These are phyloP conservation scores for Rhizophagus clarus DNA, from an alignment of 192 early-diverging fungal species.

Conservation along the genomic window DNA sequence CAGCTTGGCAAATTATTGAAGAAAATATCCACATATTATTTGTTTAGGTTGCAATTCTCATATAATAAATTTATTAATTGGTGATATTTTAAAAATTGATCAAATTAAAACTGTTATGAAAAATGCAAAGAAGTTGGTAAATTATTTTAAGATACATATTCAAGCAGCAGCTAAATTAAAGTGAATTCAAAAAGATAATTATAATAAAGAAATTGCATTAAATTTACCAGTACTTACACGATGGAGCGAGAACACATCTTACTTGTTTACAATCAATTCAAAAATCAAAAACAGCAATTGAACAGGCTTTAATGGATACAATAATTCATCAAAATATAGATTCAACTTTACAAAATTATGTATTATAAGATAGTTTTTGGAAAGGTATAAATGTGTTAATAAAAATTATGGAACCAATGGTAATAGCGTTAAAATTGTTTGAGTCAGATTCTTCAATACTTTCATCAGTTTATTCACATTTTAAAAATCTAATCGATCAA, in stretches of 20 bases:
- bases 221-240: not conserved
- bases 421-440: slow-evolving; percentile 3
- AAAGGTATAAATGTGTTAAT: not conserved
- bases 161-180: not conserved
- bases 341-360: not conserved
- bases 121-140: not conserved
- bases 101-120: slow-evolving; percentile 1
- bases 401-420: not conserved
- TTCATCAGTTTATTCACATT: not conserved
- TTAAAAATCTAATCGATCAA: not conserved
- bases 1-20: not conserved
- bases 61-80: slow-evolving; percentile 6
- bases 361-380: not conserved
- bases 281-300: not conserved
- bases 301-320: not conserved
- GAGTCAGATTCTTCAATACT: not conserved
- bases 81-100: not conserved
- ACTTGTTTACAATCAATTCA: not conserved
- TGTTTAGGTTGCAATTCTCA: slow-evolving; percentile 13
- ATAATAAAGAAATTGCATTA: not conserved
- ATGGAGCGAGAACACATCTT: slow-evolving; percentile 1
- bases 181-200: not conserved
- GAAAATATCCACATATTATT: not conserved
- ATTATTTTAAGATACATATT: not conserved
- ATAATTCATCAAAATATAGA: not conserved